phyloP scores from a whole-genome alignment of 805 yeast species.

The Diddensiella caesifluorescens region DNA sequence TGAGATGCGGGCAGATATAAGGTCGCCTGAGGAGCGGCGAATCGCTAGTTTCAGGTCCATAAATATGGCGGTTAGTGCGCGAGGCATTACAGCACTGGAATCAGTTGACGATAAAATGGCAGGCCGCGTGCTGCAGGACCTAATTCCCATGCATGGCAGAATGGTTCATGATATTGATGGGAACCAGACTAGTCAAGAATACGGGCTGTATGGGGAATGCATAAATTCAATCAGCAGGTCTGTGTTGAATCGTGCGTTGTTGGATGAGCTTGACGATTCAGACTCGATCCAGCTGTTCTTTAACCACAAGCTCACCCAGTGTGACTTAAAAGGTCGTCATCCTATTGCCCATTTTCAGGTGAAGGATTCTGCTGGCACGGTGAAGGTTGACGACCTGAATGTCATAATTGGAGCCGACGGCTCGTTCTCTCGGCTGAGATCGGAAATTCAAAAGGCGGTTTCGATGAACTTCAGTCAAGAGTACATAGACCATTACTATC shows the following conservation, averaged over 20 bases:
- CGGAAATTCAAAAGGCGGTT: slow-evolving; percentile 57
- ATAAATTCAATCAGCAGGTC: slow-evolving; percentile 83
- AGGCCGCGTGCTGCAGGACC: slow-evolving; percentile 46
- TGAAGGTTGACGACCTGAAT: slow-evolving; percentile 38
- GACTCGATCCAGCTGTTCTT: slow-evolving; percentile 46
- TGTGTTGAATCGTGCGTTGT: slow-evolving; percentile 55
- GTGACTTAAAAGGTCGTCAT: slow-evolving; percentile 32
- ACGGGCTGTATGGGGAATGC: slow-evolving; percentile 76
- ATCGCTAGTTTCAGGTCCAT: slow-evolving; percentile 46
- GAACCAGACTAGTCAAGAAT: slow-evolving; percentile 57
- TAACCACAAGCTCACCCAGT: slow-evolving; percentile 48
- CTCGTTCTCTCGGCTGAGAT: slow-evolving; percentile 66
- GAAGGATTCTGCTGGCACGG: slow-evolving; percentile 16
- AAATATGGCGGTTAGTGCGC: slow-evolving; percentile 79
- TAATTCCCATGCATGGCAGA: slow-evolving; percentile 83
- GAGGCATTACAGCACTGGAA: slow-evolving; percentile 70
- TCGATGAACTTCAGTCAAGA: slow-evolving; percentile 70
- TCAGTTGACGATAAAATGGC: slow-evolving; percentile 58
- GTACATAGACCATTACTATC: slow-evolving; percentile 76
- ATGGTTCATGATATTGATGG: slow-evolving; percentile 79
- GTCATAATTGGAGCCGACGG: slow-evolving; percentile 84
- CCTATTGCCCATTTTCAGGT: slow-evolving; percentile 24
- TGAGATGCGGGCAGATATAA: slow-evolving; percentile 69
- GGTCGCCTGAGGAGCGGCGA: slow-evolving; percentile 30
- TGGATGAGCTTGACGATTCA: slow-evolving; percentile 56